Conservation (phyloP, 208 protist genomes). For the Acanthamoeba lenticulata region DNA sequence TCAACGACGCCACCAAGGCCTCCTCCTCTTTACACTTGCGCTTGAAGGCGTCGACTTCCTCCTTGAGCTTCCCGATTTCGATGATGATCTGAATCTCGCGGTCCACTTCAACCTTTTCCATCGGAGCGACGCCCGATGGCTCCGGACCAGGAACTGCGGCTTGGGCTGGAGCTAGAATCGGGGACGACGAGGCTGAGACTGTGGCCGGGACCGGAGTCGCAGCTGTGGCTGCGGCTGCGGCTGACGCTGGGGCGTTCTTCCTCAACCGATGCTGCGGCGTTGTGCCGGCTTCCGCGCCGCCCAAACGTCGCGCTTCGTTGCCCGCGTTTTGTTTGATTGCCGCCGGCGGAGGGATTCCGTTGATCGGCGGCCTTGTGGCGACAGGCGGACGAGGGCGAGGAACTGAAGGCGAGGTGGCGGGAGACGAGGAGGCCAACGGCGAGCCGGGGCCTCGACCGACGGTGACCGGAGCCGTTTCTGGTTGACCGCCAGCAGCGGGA, state of each 20-base stretch:
- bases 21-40: not conserved
- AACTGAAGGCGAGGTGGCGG: conserved; percentile 81
- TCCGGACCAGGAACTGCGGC: not conserved
- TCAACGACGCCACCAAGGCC: not conserved
- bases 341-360: too few relatives aligned
- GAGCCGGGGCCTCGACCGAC: conserved; percentile 74
- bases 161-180: not conserved
- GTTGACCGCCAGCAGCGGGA: too few relatives aligned
- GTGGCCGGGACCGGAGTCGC: not conserved
- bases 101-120: not conserved
- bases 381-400: not conserved
- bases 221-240: not conserved
- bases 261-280: not conserved
- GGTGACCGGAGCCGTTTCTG: too few relatives aligned
- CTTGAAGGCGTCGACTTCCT: not conserved
- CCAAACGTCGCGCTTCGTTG: not conserved
- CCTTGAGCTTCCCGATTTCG: not conserved
- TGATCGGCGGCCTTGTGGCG: too few relatives aligned
- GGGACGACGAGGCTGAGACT: not conserved
- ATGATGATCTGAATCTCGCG: not conserved
- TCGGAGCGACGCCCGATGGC: not conserved
- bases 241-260: too few relatives aligned
- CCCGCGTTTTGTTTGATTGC: too few relatives aligned
- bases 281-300: not conserved
- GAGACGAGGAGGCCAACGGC: conserved; percentile 64